These are phyloP conservation scores for Yamadazyma diddensiae DNA, from an alignment of 1,139 yeast species.

Conservation along the genomic window DNA sequence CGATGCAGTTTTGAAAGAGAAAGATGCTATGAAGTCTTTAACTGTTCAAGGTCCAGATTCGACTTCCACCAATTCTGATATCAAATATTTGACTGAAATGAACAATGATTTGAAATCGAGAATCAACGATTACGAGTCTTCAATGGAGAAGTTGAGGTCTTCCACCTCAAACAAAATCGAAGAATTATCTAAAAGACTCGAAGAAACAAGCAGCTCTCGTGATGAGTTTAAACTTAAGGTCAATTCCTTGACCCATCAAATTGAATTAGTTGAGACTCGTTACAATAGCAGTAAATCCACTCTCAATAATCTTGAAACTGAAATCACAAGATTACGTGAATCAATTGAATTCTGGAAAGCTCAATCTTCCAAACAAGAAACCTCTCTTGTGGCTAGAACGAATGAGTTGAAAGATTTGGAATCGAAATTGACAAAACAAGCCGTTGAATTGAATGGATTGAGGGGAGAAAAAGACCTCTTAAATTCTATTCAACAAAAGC, in stretches of 20 bases:
- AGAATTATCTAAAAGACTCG: conserved; percentile 28
- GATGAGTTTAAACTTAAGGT: conserved; percentile 32
- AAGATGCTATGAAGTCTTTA: conserved; percentile 61
- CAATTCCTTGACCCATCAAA: conserved; percentile 28
- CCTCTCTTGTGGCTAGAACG: conserved; percentile 50
- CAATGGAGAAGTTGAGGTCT: conserved; percentile 28
- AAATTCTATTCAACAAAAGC: conserved; percentile 48
- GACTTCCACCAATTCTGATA: conserved; percentile 14
- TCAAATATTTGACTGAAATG: conserved; percentile 26
- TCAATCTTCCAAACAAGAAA: conserved; percentile 56
- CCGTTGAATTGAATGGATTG: conserved; percentile 47
- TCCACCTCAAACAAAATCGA: conserved; percentile 24
- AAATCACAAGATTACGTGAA: conserved; percentile 48
- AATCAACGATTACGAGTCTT: conserved; percentile 25
- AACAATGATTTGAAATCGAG: conserved; percentile 28
- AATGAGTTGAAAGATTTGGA: conserved; percentile 58
- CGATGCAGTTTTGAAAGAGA: conserved; percentile 55
- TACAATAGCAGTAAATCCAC: conserved; percentile 28
- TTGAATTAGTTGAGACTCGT: conserved; percentile 34
- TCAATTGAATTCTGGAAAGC: conserved; percentile 45
- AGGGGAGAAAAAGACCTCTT: conserved; percentile 55
- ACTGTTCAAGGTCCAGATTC: conserved; percentile 7
- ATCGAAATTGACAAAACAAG: conserved; percentile 44
- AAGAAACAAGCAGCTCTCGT: conserved; percentile 22
- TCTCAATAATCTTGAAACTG: conserved; percentile 45